These are phyloP conservation scores for Trichoderma breve DNA, from an alignment of 2,329 filamentous ascomycete species.

Conservation along the genomic window DNA sequence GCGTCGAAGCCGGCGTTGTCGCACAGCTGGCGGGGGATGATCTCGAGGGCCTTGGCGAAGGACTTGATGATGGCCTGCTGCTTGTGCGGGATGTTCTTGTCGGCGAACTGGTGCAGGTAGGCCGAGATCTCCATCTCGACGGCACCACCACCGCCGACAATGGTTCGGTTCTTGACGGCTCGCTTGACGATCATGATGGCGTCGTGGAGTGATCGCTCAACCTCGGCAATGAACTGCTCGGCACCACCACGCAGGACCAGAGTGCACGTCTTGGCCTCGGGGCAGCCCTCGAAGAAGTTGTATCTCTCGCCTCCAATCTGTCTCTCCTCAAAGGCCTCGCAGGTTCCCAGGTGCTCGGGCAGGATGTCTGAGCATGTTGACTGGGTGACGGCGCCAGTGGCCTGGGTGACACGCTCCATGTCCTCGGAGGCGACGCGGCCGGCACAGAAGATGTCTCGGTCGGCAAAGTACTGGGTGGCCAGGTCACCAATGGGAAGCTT, in stretches of 20 bases:
- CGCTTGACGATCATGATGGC: conserved; percentile 99
- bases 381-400: conserved; percentile 87
- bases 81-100: conserved; percentile 90
- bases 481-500: conserved; percentile 97
- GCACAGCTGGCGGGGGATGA: conserved; percentile 94
- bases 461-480: conserved; percentile 96
- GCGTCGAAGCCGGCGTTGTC: conserved; percentile 99
- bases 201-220: conserved; percentile 95
- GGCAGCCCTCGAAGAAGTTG: conserved; percentile 98
- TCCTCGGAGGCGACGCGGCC: conserved; percentile 89
- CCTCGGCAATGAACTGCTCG: conserved; percentile 98
- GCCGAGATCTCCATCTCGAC: conserved; percentile 96
- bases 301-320: conserved; percentile 97
- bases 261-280: conserved; percentile 94
- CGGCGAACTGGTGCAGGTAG: conserved; percentile 88
- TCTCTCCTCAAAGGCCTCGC: conserved; percentile 87
- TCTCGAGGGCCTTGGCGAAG: conserved; percentile 94
- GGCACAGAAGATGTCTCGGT: conserved; percentile 97
- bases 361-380: conserved; percentile 96
- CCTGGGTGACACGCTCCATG: conserved; percentile 93
- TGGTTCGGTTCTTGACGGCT: conserved; percentile 88
- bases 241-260: conserved; percentile 91
- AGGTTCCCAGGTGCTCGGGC: conserved; percentile 83
- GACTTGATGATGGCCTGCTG: conserved; percentile 97
- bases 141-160: conserved; percentile 93